A percentile compares a stretch with the other conserved stretches of the same genome.
Evolutionary conservation across 805 yeast genomes (phyloP).

Genomic region (Metschnikowia cerradonensis): DNA sequence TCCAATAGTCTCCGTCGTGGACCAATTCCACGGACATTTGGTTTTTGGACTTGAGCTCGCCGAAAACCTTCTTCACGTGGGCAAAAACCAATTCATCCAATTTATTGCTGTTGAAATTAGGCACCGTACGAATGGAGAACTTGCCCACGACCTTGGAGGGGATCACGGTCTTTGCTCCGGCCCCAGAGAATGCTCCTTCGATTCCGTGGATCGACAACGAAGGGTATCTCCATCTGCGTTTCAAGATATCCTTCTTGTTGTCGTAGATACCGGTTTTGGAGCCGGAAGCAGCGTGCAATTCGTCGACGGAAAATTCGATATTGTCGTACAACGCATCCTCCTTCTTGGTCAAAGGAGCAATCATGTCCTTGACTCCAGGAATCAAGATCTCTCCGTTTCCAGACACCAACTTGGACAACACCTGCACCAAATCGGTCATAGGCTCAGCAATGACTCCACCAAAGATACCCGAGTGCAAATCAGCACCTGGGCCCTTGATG

Average conservation of each 20-base stretch:
- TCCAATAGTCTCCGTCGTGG: slow-evolving; percentile 97
- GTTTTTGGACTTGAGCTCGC: slow-evolving; percentile 73
- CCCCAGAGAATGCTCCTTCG: slow-evolving; percentile 93
- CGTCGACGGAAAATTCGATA: slow-evolving; percentile 81
- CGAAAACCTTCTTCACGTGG: slow-evolving; percentile 64
- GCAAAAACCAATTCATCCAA: slow-evolving; percentile 73
- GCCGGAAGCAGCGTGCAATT: slow-evolving; percentile 85
- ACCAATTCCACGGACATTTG: slow-evolving; percentile 65
- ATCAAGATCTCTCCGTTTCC: slow-evolving; percentile 77
- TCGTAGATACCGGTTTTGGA: slow-evolving; percentile 76
- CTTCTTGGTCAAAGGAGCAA: slow-evolving; percentile 82
- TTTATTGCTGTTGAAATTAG: slow-evolving; percentile 78
- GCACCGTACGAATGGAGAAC: slow-evolving; percentile 96
- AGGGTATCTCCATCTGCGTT: slow-evolving; percentile 99
- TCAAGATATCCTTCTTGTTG: slow-evolving; percentile 78
- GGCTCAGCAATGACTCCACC: slow-evolving; percentile 99
- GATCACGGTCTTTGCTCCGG: slow-evolving; percentile 97
- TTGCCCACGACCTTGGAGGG: slow-evolving; percentile 94
- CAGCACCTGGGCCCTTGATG: slow-evolving; percentile 91
- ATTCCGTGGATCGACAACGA: slow-evolving; percentile 94
- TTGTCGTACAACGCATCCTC: slow-evolving; percentile 78
- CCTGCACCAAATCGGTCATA: slow-evolving; percentile 82
- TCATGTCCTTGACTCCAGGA: slow-evolving; percentile 90
- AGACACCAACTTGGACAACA: slow-evolving; percentile 75
- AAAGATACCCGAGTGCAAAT: slow-evolving; percentile 93